phyloP scores from a whole-genome alignment of 2,329 filamentous ascomycete species.

The Cryphonectria carpinicola region DNA sequence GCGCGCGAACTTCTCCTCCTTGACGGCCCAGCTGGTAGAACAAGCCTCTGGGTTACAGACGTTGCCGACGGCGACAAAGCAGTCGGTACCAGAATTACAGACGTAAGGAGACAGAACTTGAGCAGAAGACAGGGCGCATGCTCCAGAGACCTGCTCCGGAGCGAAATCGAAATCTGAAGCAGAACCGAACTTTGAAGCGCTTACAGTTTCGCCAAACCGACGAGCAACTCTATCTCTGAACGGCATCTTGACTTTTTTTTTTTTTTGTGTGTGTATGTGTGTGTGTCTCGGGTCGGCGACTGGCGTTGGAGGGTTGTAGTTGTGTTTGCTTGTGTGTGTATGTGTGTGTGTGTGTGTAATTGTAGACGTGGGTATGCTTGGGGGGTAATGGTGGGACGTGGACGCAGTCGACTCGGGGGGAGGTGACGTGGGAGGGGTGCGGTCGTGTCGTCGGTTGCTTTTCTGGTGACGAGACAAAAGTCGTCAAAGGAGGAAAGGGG shows the following conservation, averaged over 20 bases:
- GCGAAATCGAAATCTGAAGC: slow-evolving; percentile 21
- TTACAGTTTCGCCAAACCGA: slow-evolving; percentile 53
- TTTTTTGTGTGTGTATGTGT: neutral
- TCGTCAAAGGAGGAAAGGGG: neutral
- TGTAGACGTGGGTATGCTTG: slow-evolving; percentile 1
- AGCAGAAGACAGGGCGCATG: slow-evolving; percentile 21
- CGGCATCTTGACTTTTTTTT: slow-evolving; percentile 33
- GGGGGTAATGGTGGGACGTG: slow-evolving; percentile 1
- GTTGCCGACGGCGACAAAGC: neutral
- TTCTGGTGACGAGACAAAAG: neutral
- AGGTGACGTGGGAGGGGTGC: neutral
- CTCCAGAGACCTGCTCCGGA: slow-evolving; percentile 25
- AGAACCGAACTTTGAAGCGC: slow-evolving; percentile 31
- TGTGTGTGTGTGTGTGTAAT: neutral
- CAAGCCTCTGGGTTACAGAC: neutral
- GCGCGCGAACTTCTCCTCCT: slow-evolving; percentile 9
- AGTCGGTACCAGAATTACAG: neutral
- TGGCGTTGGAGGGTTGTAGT: neutral
- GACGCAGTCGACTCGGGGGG: neutral
- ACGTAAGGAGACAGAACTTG: neutral
- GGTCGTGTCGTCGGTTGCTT: neutral
- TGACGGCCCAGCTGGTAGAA: neutral
- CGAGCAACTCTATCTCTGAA: slow-evolving; percentile 46
- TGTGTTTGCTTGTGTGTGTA: neutral
- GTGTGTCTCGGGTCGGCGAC: neutral